Base-by-base conservation (phyloP, 257 asterid species). In the Marsdenia floribunda region DNA sequence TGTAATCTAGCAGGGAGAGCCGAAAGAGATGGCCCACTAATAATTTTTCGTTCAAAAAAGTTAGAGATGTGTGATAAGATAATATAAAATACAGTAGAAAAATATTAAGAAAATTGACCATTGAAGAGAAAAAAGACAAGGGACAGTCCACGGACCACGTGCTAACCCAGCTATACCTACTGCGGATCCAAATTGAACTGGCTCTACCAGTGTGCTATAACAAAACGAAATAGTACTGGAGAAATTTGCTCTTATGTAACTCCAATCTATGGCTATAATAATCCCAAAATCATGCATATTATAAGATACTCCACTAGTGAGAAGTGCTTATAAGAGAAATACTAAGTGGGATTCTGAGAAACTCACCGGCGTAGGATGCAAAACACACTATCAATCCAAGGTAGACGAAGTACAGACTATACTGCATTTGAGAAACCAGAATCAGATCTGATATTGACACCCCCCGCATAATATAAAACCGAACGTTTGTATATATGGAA, bases 131-230 rank as follows among this genome's bases (percentile, higher is more conserved):
- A 86, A 87, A 86, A 40, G 96, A 85, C 93, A 85, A 80, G 63
- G 79, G 89, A 83, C 90, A 84, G 99, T 89, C 93, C 97, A 87
- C 79, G 88, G 89, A 87, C 98, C 98, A 92, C 97, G 96, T 92
- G 97, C 97, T 78, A 49, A 82, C 50, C 77, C 80, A 73, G 74
- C 72, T 53, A 44, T 44, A 59, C 13, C 60, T 19, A 33, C n/a
- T n/a, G n/a, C 81, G 87, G 79, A 85, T 85, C 86, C 84, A 35
- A 54, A 74, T 75, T 85, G 86, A 84, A 84, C 91, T 82, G 85
- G 71, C 82, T 73, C 58, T 44, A 55, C 58, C 42, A 67, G 42
- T 46, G 37, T 14, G 52, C 65, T 73, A 46, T 6, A 35, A 42
- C 14, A 10, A 70, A 44, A 50, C 22, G 77, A 68, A 70, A 15